Percentiles rank a stretch among this genome's conserved stretches.
Evolutionary conservation across 1,284 basidiomycete species (phyloP).

Genomic region (Xanthoconium separans): DNA sequence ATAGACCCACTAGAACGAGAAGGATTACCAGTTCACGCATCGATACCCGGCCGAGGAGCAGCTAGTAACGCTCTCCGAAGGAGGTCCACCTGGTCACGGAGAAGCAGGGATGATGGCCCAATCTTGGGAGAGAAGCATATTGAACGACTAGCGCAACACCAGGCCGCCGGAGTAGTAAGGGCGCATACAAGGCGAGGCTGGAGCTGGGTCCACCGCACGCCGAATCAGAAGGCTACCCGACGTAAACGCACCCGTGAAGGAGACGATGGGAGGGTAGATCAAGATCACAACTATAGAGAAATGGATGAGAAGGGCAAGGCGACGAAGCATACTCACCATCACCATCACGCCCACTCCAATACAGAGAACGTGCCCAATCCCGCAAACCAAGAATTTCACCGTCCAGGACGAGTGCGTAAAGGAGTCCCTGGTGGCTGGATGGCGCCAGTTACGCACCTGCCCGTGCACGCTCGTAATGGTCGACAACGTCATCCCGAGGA

Average conservation of each 20-base stretch:
- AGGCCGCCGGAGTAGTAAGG: constrained; percentile 32
- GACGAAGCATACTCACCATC: constrained; percentile 1
- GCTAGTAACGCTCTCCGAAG: constrained; percentile 7
- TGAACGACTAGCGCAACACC: constrained; percentile 24
- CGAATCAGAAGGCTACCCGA: not conserved
- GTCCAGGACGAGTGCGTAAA: constrained; percentile 16
- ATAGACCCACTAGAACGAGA: constrained; percentile 44
- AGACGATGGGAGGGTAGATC: constrained; percentile 1
- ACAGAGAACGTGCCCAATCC: constrained; percentile 8
- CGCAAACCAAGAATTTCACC: constrained; percentile 1
- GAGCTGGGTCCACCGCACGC: constrained; percentile 18
- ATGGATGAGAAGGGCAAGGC: constrained; percentile 10
- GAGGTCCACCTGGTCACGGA: constrained; percentile 16
- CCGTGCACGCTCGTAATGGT: not conserved
- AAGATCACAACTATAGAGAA: not conserved
- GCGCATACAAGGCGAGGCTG: constrained; percentile 28
- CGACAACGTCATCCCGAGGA: constrained; percentile 17
- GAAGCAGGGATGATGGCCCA: constrained; percentile 2
- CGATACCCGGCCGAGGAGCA: constrained; percentile 3
- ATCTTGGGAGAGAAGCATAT: constrained; percentile 11
- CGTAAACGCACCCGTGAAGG: not conserved
- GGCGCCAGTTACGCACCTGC: not conserved
- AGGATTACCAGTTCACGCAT: constrained; percentile 37
- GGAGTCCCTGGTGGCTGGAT: constrained; percentile 23
- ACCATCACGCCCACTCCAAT: constrained; percentile 8